Base-by-base conservation (phyloP, 169 alveolate genomes). In the Plasmodium blacklocki region DNA sequence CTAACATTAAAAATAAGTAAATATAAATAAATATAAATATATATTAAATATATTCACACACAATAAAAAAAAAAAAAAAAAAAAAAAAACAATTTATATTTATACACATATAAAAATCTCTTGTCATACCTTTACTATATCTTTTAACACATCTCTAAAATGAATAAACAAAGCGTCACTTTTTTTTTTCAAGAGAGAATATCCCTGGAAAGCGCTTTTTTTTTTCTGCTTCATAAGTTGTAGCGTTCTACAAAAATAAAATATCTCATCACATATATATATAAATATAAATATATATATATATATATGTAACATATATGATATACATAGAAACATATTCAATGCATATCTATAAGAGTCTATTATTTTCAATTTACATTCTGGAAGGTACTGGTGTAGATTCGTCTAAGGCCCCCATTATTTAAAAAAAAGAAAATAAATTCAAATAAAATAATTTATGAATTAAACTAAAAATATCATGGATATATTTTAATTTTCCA, bases 141-240 rank as follows among this genome's bases (percentile, higher is more conserved):
- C 98, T 70, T 95, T 93, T 70, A 97, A 93, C 67, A 97, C 96
- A 52, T 96, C 98, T 75, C 98, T 95, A 92, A 97, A 98, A 72
- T 95, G 95, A 74, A 96, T 95, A 74, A 98, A 95, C 23, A 98
- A 94, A 9, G 99, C 99, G 88, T 98, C 99, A 47, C 98, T 95
- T 92, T 98, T 98, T 90, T 97, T 93, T 88, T 98, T 98, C 45
- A 98, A 94, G 54, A 98, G 94, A 26, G 97, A 97, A 78, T 96
- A 96, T 5, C 99, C 99, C 90, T 96, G 97, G 86, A 94, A 93
- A 8, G 99, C 99, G 58, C 97, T 98, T 29, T 94, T 93, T 45
- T 96, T 86, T 64, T 95, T 95, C 60, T 92, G 96, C 71, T 95
- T 95, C 91, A 95, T 94, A 52, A 94, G 74, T 56, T 95, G 97